phyloP scores from a whole-genome alignment of 2,329 filamentous ascomycete genomes.

The Thielaviopsis ethacetica region DNA sequence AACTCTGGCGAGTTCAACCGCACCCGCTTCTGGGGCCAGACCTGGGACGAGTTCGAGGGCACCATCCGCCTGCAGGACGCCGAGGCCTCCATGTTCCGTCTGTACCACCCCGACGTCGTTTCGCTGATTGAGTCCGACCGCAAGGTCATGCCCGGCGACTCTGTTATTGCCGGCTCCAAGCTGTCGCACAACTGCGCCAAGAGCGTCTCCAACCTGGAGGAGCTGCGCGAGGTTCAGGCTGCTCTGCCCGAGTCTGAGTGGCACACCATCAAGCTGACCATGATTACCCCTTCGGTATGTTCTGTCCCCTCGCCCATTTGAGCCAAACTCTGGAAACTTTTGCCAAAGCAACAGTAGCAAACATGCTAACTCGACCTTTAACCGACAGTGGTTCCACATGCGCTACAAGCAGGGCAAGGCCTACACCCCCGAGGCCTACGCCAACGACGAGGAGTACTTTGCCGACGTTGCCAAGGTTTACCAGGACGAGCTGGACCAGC shows the following conservation, averaged over 20 bases:
- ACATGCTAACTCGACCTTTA: conserved; percentile 7
- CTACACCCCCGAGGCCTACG: conserved; percentile 16
- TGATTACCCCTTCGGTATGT: conserved; percentile 30
- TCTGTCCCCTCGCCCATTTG: conserved; percentile 17
- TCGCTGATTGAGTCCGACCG: conserved; percentile 34
- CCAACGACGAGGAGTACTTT: conserved; percentile 37
- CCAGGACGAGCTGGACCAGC: conserved; percentile 41
- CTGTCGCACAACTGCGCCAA: conserved; percentile 26
- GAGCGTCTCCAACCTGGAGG: conserved; percentile 31
- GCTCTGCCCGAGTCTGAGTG: conserved; percentile 30
- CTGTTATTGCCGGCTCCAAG: conserved; percentile 34
- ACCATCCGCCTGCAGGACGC: conserved; percentile 32
- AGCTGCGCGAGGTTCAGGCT: conserved; percentile 31
- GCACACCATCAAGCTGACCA: conserved; percentile 35
- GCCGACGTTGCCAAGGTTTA: conserved; percentile 49
- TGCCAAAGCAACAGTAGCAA: not conserved
- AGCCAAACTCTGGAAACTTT: conserved; percentile 15
- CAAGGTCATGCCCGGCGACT: conserved; percentile 39
- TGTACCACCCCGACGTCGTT: conserved; percentile 39
- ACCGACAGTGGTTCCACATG: conserved; percentile 17
- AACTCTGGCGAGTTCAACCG: conserved; percentile 55
- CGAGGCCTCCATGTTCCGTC: conserved; percentile 33
- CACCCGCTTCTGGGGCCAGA: conserved; percentile 34
- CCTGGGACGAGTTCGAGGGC: conserved; percentile 38
- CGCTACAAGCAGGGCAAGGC: conserved; percentile 16